phyloP scores from a whole-genome alignment of 108 stramenopile species.

The Stephanodiscus minutulus region DNA sequence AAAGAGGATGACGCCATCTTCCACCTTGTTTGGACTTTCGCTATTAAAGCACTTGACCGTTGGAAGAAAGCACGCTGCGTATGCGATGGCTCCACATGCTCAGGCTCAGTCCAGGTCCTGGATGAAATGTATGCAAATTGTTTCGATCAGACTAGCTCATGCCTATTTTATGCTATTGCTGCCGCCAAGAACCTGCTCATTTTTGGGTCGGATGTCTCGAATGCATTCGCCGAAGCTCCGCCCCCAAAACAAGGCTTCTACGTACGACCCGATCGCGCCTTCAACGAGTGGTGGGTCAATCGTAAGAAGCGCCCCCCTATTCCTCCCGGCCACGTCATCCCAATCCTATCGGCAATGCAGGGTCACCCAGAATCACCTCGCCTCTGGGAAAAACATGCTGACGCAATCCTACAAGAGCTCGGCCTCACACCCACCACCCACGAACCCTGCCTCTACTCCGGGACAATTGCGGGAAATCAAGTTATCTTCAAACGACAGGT shows the following conservation, averaged over 20 bases:
- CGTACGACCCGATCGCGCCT: slow-evolving; percentile 37
- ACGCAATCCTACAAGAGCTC: slow-evolving; percentile 11
- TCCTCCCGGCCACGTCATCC: slow-evolving; percentile 18
- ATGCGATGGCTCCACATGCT: background rate
- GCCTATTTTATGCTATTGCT: slow-evolving; percentile 36
- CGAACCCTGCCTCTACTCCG: slow-evolving; percentile 12
- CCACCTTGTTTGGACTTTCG: background rate
- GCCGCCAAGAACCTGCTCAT: slow-evolving; percentile 18
- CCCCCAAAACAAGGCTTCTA: slow-evolving; percentile 30
- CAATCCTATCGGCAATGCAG: slow-evolving; percentile 12
- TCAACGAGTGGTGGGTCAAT: slow-evolving; percentile 30
- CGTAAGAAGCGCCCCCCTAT: slow-evolving; percentile 16
- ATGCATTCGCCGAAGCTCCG: slow-evolving; percentile 43
- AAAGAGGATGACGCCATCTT: background rate
- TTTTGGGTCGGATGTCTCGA: slow-evolving; percentile 39
- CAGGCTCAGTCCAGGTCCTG: background rate
- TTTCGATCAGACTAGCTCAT: slow-evolving; percentile 34
- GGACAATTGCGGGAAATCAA: slow-evolving; percentile 13
- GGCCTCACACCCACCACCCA: slow-evolving; percentile 11
- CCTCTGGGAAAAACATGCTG: slow-evolving; percentile 25
- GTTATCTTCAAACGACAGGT: slow-evolving; percentile 51
- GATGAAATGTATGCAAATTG: slow-evolving; percentile 15
- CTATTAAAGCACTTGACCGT: background rate
- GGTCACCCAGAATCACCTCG: slow-evolving; percentile 23
- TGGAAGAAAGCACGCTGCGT: background rate